phyloP scores from a whole-genome alignment of 1,284 basidiomycete genomes.

The Papiliotrema fonsecae region DNA sequence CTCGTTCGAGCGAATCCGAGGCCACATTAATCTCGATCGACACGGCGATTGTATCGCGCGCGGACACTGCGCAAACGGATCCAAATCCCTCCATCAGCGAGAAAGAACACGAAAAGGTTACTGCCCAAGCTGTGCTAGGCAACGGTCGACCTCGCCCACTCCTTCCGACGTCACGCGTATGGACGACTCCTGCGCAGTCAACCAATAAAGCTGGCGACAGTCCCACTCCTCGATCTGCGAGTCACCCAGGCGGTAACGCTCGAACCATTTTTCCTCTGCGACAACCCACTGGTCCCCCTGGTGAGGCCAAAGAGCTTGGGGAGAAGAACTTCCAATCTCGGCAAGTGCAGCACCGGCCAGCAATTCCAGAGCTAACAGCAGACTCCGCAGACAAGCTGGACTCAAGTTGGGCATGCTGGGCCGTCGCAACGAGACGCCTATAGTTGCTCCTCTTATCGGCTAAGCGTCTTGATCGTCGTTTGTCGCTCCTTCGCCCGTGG shows the following conservation, averaged over 20 bases:
- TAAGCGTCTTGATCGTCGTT: neutral
- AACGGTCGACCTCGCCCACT: neutral
- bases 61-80: neutral
- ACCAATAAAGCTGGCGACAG: neutral
- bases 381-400: constrained; percentile 27
- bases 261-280: constrained; percentile 47
- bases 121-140: neutral
- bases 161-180: neutral
- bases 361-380: constrained; percentile 1
- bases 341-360: constrained; percentile 12
- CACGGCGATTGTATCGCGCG: neutral
- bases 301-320: constrained; percentile 76
- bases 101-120: neutral
- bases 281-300: constrained; percentile 80
- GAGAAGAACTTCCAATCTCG: constrained; percentile 73
- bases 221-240: constrained; percentile 5
- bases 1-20: constrained; percentile 2
- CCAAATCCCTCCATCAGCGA: neutral
- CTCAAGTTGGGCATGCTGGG: constrained; percentile 33
- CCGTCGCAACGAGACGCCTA: constrained; percentile 21
- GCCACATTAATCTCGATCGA: neutral
- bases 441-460: constrained; percentile 7
- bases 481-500: neutral
- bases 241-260: constrained; percentile 1
- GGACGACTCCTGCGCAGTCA: neutral